These are phyloP conservation scores for Backusella westeae DNA, from an alignment of 192 early-diverging fungal genomes.

Conservation along the genomic window DNA sequence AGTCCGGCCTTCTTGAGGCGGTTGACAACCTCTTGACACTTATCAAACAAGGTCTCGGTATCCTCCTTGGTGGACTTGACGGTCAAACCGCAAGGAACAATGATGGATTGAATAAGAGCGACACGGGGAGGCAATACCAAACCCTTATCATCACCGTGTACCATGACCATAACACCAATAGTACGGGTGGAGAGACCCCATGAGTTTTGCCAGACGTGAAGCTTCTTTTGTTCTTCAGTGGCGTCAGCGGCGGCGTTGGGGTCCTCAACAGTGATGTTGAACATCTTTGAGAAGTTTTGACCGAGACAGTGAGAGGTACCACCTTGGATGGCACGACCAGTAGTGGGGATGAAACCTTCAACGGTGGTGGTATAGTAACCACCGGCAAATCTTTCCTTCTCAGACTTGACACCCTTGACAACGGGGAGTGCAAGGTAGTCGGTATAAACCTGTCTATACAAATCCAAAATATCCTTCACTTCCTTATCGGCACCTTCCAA, in stretches of 20 bases:
- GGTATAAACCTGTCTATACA: constrained; percentile 96
- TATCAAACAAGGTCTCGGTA: constrained; percentile 58
- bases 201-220: constrained; percentile 96
- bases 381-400: constrained; percentile 99
- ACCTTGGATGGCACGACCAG: constrained; percentile 97
- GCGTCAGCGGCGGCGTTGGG: constrained; percentile 57
- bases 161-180: constrained; percentile 99
- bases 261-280: constrained; percentile 90
- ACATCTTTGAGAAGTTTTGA: constrained; percentile 99
- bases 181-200: constrained; percentile 98
- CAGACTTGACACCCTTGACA: constrained; percentile 94
- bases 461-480: constrained; percentile 86
- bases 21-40: constrained; percentile 46
- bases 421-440: constrained; percentile 97
- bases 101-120: constrained; percentile 83
- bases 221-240: constrained; percentile 62
- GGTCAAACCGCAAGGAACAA: constrained; percentile 93
- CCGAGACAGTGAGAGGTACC: constrained; percentile 98
- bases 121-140: constrained; percentile 95
- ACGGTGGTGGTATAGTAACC: constrained; percentile 97
- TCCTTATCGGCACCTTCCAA: constrained; percentile 85
- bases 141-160: constrained; percentile 98
- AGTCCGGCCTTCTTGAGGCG: constrained; percentile 37
- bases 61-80: constrained; percentile 84
- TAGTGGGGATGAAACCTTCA: constrained; percentile 95